Evolutionary conservation across 192 early-diverging fungal species (phyloP).

Genomic region (Entomortierella beljakovae): DNA sequence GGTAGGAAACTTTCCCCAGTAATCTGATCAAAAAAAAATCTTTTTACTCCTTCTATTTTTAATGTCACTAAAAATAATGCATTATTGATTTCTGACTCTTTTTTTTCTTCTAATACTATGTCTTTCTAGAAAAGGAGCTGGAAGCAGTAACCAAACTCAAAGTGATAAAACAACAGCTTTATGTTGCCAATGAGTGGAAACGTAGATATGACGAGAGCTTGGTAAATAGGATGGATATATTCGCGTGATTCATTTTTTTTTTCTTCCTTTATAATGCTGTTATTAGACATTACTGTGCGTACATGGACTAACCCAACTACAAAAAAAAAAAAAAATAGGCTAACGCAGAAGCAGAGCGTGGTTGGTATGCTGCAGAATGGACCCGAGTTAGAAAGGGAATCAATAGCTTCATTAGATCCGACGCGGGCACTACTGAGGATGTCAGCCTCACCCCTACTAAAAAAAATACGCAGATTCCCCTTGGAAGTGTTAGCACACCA

Average conservation of each 20-base stretch:
- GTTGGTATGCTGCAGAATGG: slow-evolving; percentile 49
- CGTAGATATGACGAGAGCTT: slow-evolving; percentile 49
- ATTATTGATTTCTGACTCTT: slow-evolving; percentile 7
- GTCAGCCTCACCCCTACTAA: slow-evolving; percentile 14
- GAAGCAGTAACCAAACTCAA: slow-evolving; percentile 62
- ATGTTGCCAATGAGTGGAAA: slow-evolving; percentile 55
- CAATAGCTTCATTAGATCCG: slow-evolving; percentile 22
- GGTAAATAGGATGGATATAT: slow-evolving; percentile 27
- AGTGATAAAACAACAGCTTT: slow-evolving; percentile 59
- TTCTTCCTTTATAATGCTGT: background rate
- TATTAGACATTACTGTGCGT: background rate
- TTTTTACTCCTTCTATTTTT: too few relatives aligned
- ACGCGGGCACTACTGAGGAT: slow-evolving; percentile 17
- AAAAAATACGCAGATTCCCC: background rate
- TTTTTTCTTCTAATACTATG: slow-evolving; percentile 11
- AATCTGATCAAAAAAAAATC: too few relatives aligned
- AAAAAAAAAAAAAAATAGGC: slow-evolving; percentile 6
- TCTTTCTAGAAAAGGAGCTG: slow-evolving; percentile 56
- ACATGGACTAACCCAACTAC: background rate
- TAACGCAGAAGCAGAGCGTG: slow-evolving; percentile 22
- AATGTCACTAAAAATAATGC: too few relatives aligned
- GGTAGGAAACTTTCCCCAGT: too few relatives aligned
- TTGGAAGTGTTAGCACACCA: background rate
- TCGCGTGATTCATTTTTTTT: background rate
- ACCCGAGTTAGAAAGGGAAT: slow-evolving; percentile 33